A percentile compares a stretch with the other conserved stretches of the same genome.
phyloP scores from a whole-genome alignment of 2,329 filamentous ascomycete genomes.

The Claviceps monticola region DNA sequence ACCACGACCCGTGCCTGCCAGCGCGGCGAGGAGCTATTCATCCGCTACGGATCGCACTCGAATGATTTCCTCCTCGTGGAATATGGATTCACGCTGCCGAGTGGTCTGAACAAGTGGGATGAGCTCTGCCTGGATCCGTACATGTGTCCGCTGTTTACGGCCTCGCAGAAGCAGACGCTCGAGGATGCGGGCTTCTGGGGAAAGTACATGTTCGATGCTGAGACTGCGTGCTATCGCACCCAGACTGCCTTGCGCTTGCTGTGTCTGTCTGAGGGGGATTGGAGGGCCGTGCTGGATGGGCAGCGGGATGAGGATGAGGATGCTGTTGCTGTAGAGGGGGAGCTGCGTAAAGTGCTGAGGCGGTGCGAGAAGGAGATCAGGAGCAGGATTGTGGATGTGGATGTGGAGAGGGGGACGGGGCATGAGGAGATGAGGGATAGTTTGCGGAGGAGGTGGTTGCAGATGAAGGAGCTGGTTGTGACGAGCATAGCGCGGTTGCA shows the following conservation, averaged over 20 bases:
- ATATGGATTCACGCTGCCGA: constrained; percentile 38
- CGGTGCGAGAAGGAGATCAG: constrained; percentile 22
- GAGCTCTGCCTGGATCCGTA: constrained; percentile 33
- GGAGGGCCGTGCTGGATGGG: constrained; percentile 31
- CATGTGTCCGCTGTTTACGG: constrained; percentile 25
- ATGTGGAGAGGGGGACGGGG: constrained; percentile 16
- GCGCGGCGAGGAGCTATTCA: constrained; percentile 49
- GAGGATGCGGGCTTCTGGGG: constrained; percentile 34
- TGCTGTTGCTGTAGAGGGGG: constrained; percentile 20
- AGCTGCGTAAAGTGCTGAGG: constrained; percentile 24
- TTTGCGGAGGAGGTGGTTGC: constrained; percentile 13
- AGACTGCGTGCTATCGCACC: constrained; percentile 39
- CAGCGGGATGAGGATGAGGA: constrained; percentile 32
- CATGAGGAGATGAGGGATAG: constrained; percentile 13
- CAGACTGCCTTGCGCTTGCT: constrained; percentile 35
- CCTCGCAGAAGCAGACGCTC: constrained; percentile 23
- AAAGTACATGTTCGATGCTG: constrained; percentile 35
- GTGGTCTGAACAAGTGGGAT: constrained; percentile 35
- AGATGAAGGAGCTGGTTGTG: constrained; percentile 13
- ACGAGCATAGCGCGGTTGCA: constrained; percentile 8
- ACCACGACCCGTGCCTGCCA: constrained; percentile 35
- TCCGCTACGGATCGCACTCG: constrained; percentile 54
- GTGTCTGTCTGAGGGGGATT: constrained; percentile 23
- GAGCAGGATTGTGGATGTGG: constrained; percentile 15
- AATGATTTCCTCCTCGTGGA: constrained; percentile 61